These are phyloP conservation scores for Carex sylvatica DNA, from an alignment of 202 grass and related monocot genomes.

Conservation along the genomic window DNA sequence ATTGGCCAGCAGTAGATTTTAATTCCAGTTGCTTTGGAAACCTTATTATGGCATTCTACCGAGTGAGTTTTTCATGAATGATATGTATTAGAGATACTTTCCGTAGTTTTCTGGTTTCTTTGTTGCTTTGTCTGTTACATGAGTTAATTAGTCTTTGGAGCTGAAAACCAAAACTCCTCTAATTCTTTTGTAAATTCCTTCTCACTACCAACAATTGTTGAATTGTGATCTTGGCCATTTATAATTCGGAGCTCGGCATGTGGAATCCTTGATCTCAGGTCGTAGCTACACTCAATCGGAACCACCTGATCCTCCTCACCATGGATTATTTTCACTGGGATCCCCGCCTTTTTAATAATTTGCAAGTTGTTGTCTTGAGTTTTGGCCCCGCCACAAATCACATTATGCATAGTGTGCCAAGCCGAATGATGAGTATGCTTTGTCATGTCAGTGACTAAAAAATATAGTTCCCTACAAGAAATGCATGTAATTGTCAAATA, in stretches of 20 bases:
- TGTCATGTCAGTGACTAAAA: slow-evolving; percentile 49
- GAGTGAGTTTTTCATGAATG: neutral
- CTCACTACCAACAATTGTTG: slow-evolving; percentile 48
- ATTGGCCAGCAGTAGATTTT: slow-evolving; percentile 62
- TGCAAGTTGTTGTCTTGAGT: slow-evolving; percentile 51
- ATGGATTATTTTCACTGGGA: slow-evolving; percentile 58
- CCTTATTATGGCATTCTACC: neutral
- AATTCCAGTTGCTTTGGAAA: neutral
- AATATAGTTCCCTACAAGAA: slow-evolving; percentile 34
- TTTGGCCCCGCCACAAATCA: slow-evolving; percentile 57
- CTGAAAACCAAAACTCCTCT: slow-evolving; percentile 41
- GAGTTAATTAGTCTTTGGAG: neutral
- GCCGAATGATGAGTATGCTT: slow-evolving; percentile 87
- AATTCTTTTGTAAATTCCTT: slow-evolving; percentile 45
- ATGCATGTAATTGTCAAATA: neutral
- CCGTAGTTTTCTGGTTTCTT: neutral
- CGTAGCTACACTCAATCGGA: slow-evolving; percentile 52
- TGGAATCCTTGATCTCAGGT: slow-evolving; percentile 46
- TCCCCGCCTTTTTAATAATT: slow-evolving; percentile 34
- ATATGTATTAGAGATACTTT: neutral
- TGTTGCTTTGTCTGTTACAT: neutral
- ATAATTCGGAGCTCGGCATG: slow-evolving; percentile 39
- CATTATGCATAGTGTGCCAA: slow-evolving; percentile 98
- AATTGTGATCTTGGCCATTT: slow-evolving; percentile 44
- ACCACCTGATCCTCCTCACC: slow-evolving; percentile 64